A percentile compares a stretch with the other conserved stretches of the same genome.
phyloP scores from a whole-genome alignment of 1,284 basidiomycete genomes.

The Amylostereum chailletii region DNA sequence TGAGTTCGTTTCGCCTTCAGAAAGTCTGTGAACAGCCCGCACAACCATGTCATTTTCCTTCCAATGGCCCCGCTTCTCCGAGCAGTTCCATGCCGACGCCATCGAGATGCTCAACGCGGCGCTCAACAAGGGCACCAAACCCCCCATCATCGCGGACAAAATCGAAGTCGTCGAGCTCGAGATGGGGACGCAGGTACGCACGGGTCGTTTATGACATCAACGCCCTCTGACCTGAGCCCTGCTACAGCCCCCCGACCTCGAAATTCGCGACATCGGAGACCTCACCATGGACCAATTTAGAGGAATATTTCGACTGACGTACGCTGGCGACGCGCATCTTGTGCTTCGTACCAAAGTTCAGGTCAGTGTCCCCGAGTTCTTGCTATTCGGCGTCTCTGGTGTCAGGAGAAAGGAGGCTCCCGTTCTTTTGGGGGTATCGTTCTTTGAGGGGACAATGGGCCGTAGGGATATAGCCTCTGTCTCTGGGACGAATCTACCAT shows the following conservation, averaged over 20 bases:
- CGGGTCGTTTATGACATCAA: not conserved
- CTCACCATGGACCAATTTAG: conserved; percentile 93
- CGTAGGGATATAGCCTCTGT: too few species aligned
- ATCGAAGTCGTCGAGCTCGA: conserved; percentile 97
- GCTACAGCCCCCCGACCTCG: conserved; percentile 86
- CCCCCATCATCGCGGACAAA: conserved; percentile 93
- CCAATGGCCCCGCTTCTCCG: conserved; percentile 95
- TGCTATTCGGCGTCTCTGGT: not conserved
- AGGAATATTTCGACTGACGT: conserved; percentile 94
- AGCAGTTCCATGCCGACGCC: conserved; percentile 90
- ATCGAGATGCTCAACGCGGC: conserved; percentile 91
- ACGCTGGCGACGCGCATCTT: conserved; percentile 93
- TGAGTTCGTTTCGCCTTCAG: too few species aligned
- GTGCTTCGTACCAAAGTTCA: conserved; percentile 96
- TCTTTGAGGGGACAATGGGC: conserved; percentile 1
- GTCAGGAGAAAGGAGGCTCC: not conserved
- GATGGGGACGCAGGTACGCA: conserved; percentile 90
- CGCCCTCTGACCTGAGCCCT: not conserved
- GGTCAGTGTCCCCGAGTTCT: conserved; percentile 34
- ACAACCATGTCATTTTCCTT: conserved; percentile 90
- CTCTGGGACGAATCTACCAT: too few species aligned
- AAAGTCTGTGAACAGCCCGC: too few species aligned
- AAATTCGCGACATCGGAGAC: conserved; percentile 97
- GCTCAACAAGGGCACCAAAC: conserved; percentile 96
- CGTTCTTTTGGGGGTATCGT: too few species aligned